Evolutionary conservation across 768 basidiomycete genomes (phyloP).

Genomic region (Suillus discolor): DNA sequence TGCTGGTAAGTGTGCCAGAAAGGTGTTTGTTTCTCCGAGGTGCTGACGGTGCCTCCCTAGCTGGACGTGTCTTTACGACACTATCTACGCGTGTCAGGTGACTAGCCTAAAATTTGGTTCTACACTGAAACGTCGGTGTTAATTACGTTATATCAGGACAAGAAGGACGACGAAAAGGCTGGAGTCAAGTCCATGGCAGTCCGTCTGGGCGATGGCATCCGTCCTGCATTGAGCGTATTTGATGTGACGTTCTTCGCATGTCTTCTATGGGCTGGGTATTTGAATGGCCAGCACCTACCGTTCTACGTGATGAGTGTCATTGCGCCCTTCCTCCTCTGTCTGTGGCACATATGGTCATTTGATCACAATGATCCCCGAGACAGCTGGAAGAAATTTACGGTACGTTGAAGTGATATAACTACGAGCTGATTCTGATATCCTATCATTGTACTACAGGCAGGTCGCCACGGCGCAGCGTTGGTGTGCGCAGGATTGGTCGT

Average conservation of each 20-base stretch:
- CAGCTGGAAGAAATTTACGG: slow-evolving; percentile 1
- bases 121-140: slow-evolving; percentile 39
- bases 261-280: slow-evolving; percentile 54
- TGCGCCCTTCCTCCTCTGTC: background rate
- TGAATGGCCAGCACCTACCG: slow-evolving; percentile 48
- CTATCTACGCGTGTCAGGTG: slow-evolving; percentile 78
- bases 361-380: background rate
- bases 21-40: background rate
- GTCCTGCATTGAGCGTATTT: slow-evolving; percentile 56
- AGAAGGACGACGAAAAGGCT: slow-evolving; percentile 68
- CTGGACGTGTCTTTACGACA: slow-evolving; percentile 39
- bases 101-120: background rate
- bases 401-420: background rate
- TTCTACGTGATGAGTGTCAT: slow-evolving; percentile 6
- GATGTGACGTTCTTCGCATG: slow-evolving; percentile 52
- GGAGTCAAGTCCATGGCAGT: slow-evolving; percentile 81
- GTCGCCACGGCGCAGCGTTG: background rate
- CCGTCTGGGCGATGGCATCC: slow-evolving; percentile 63
- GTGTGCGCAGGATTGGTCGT: slow-evolving; percentile 1
- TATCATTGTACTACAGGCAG: background rate
- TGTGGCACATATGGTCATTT: slow-evolving; percentile 4
- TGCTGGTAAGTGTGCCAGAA: background rate
- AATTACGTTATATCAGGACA: slow-evolving; percentile 80
- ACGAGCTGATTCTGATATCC: background rate
- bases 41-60: background rate